Evolutionary conservation across 768 basidiomycete species (phyloP).

Genomic region (Kondoa malvinella): DNA sequence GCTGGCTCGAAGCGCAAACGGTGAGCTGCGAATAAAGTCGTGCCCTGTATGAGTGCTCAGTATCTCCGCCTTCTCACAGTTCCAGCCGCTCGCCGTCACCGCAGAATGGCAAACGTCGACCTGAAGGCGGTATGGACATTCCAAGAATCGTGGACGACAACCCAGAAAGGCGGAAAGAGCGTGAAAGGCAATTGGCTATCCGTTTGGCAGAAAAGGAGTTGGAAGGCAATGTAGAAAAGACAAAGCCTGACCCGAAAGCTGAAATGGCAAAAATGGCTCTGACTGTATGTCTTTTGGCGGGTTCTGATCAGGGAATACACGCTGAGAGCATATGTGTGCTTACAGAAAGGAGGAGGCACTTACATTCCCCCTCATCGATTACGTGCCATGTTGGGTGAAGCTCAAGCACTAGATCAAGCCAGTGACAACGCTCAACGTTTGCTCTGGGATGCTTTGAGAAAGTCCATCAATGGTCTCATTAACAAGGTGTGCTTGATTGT

Average conservation of each 20-base stretch:
- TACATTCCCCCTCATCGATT: constrained; percentile 92
- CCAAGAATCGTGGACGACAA: constrained; percentile 49
- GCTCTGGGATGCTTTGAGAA: constrained; percentile 93
- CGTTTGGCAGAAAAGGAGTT: constrained; percentile 53
- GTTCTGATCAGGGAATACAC: constrained; percentile 29
- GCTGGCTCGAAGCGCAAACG: constrained; percentile 16
- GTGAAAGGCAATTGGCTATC: constrained; percentile 61
- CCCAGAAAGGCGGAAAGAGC: constrained; percentile 51
- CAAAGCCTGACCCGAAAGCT: constrained; percentile 35
- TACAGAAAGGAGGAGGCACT: constrained; percentile 71
- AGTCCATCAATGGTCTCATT: constrained; percentile 96
- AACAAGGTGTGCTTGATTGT: constrained; percentile 57
- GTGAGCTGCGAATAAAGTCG: constrained; percentile 5
- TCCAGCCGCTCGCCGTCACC: neutral
- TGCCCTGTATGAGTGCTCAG: too few relatives aligned
- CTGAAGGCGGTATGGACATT: neutral
- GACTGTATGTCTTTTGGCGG: neutral
- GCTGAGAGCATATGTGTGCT: constrained; percentile 38
- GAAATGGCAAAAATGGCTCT: constrained; percentile 26
- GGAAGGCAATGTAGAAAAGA: constrained; percentile 35
- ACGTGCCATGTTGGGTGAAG: constrained; percentile 56
- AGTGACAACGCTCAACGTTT: constrained; percentile 82
- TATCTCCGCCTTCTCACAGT: neutral
- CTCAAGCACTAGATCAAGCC: constrained; percentile 55
- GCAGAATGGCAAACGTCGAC: neutral